These are phyloP conservation scores for Aspergillus indologenus DNA, from an alignment of 495 filamentous ascomycete species.

Conservation along the genomic window DNA sequence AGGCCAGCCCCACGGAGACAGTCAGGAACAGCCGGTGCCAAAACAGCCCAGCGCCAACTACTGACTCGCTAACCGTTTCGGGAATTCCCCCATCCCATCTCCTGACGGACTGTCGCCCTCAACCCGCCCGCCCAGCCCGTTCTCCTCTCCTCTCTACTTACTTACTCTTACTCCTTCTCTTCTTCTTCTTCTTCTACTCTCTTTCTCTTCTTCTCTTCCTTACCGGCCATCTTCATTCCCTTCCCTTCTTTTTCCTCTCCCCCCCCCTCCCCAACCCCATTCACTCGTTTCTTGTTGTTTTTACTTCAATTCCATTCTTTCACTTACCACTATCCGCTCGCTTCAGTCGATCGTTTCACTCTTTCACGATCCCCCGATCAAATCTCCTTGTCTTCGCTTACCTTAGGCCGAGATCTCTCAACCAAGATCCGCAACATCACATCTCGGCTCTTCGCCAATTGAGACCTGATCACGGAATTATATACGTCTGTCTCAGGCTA, in stretches of 20 bases:
- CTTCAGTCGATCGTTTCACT: conserved; percentile 43
- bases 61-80: conserved; percentile 8
- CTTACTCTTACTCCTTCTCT: conserved; percentile 11
- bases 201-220: conserved; percentile 26
- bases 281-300: conserved; percentile 24
- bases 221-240: conserved; percentile 30
- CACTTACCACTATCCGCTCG: conserved; percentile 26
- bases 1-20: conserved; percentile 15
- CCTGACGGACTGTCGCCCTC: conserved; percentile 2
- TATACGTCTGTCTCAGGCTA: conserved; percentile 10
- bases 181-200: conserved; percentile 17
- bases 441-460: conserved; percentile 4
- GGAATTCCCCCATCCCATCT: conserved; percentile 9
- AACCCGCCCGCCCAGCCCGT: no score
- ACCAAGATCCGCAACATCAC: conserved; percentile 20
- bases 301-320: conserved; percentile 21
- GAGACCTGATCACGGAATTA: conserved; percentile 3
- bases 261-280: conserved; percentile 26
- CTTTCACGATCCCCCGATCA: conserved; percentile 35
- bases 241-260: conserved; percentile 28
- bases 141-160: conserved; percentile 2
- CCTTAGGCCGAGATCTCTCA: conserved; percentile 23
- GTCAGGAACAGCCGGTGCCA: conserved; percentile 14
- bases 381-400: conserved; percentile 26
- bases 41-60: conserved; percentile 14